Evolutionary conservation across 2,329 filamentous ascomycete species (phyloP), one percentile per base, ranked within the genome.

Genomic region (Penicillium sumatraense): DNA sequence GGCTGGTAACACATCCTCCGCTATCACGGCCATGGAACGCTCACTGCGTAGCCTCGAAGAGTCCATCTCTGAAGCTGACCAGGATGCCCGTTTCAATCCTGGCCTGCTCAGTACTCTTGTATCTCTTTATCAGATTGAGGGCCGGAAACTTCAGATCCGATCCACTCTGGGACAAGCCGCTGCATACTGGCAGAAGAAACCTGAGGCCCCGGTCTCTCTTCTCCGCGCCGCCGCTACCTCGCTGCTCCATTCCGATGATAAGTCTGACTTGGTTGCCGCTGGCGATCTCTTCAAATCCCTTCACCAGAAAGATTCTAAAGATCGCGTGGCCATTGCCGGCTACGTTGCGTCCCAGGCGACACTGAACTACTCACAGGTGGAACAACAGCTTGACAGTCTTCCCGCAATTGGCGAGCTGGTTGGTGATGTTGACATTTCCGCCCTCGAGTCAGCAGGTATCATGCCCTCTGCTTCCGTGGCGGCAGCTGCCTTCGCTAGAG

Each of bases 291-390:
- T 98, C 74, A 82, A 85, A 49, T 83, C 83, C 45, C 81, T 98
- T 11, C 84, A 89, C 60, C 75, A 83, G 2, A 81, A 86, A 55
- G 82, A 91, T n/a, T 79, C 69, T 2, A 65, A 78, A 35, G 90
- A 96, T 64, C 83, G 82, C 27, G 82, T 89, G 51, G 87, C 90
- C 1, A 84, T 86, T 14, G 92, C 92, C 8, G 95, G 95, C 1
- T 85, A 95, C n/a, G 85, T 98, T 7, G 95, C 95, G 3, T 88
- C 92, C 9, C 86, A 90, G 64, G 89, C 90, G 24, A 84, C 84
- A 2, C 64, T 71, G 14, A 72, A 75, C 52, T 71, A 74, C 42
- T 59, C 67, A 16, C 70, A 72, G 51, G 65, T 75, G 10, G 67
- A 66, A 52, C 64, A 70, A 0, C 67, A 75, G 45, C 64, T 75